phyloP scores from a whole-genome alignment of 108 stramenopile species.

The Fragilaria radians region DNA sequence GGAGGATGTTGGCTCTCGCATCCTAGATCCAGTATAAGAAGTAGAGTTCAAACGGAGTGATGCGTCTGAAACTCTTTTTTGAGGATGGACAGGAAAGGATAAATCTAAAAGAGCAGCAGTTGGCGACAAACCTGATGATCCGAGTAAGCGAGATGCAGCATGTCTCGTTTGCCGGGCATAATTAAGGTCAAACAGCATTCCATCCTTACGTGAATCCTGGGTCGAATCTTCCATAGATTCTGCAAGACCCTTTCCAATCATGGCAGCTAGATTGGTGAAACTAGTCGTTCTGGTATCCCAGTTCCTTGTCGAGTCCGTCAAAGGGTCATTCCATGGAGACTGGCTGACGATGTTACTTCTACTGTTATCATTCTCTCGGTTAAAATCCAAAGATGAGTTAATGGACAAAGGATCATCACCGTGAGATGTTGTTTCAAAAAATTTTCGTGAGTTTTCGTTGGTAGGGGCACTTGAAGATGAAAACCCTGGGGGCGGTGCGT shows the following conservation, averaged over 20 bases:
- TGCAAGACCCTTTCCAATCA: constrained; percentile 67
- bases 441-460: too few relatives aligned
- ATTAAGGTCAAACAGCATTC: constrained; percentile 29
- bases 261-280: constrained; percentile 65
- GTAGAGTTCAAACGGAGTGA: constrained; percentile 12
- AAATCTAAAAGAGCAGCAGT: neutral
- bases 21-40: neutral
- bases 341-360: constrained; percentile 6
- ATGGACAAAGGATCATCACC: constrained; percentile 8
- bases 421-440: too few relatives aligned
- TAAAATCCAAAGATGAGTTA: constrained; percentile 16
- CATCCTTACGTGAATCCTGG: constrained; percentile 1
- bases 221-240: constrained; percentile 78
- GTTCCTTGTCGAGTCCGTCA: neutral
- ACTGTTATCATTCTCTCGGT: neutral
- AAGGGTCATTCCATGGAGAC: constrained; percentile 1
- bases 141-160: constrained; percentile 41
- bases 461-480: too few relatives aligned
- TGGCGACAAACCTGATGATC: constrained; percentile 12
- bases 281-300: constrained; percentile 30
- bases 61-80: constrained; percentile 3
- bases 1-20: neutral
- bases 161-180: constrained; percentile 72
- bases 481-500: too few relatives aligned
- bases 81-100: neutral